A percentile compares a stretch with the other conserved stretches of the same genome.
Evolutionary conservation across 768 basidiomycete species (phyloP).

Genomic region (Guyanaporus albipodus): DNA sequence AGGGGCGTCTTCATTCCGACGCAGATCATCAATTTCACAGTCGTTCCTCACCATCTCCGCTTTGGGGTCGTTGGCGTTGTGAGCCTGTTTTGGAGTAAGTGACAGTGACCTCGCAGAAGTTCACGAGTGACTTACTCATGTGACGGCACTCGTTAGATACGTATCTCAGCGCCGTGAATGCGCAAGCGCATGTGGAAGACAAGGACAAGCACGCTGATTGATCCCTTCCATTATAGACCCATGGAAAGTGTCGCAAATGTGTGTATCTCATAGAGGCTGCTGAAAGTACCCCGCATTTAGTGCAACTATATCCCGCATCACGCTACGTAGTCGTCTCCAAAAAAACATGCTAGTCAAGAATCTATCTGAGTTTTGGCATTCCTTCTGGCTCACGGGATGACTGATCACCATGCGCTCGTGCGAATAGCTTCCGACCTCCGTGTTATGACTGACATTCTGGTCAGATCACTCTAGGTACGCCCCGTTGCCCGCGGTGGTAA

Average conservation of each 20-base stretch:
- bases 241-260: background rate
- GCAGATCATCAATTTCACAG: constrained; percentile 72
- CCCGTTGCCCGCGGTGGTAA: no score
- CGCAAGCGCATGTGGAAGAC: constrained; percentile 16
- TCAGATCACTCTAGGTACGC: no score
- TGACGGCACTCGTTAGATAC: constrained; percentile 42
- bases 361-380: background rate
- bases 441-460: no score
- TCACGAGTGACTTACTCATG: background rate
- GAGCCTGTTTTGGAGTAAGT: constrained; percentile 80
- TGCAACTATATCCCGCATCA: constrained; percentile 7
- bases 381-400: no score
- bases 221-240: background rate
- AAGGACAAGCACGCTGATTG: constrained; percentile 1
- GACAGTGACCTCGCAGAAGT: background rate
- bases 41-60: constrained; percentile 74
- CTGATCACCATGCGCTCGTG: no score
- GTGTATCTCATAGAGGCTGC: constrained; percentile 12
- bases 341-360: background rate
- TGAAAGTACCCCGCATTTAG: constrained; percentile 7
- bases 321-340: background rate
- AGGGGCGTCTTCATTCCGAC: constrained; percentile 76
- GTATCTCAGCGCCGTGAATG: constrained; percentile 58
- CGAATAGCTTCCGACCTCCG: no score
- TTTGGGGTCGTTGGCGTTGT: constrained; percentile 73